phyloP scores from a whole-genome alignment of 768 basidiomycete genomes.

The Suillus decipiens region DNA sequence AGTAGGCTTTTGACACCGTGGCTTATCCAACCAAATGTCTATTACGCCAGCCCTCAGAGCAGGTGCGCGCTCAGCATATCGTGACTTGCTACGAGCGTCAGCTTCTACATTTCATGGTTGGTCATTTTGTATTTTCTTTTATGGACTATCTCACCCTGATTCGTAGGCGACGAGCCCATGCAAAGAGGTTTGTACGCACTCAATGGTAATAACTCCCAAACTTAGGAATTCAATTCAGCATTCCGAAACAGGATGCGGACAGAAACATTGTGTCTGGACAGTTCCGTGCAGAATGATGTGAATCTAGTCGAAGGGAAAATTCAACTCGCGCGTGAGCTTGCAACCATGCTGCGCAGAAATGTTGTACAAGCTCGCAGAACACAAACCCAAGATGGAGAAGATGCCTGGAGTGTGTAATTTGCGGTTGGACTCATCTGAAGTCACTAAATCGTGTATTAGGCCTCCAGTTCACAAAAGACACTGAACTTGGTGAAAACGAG shows the following conservation, averaged over 20 bases:
- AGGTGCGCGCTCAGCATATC: constrained; percentile 73
- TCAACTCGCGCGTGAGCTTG: constrained; percentile 68
- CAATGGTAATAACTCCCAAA: background rate
- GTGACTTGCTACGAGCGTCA: constrained; percentile 68
- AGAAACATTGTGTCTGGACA: constrained; percentile 46
- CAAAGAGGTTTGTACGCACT: constrained; percentile 45
- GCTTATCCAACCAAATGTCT: constrained; percentile 37
- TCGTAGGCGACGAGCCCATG: constrained; percentile 56
- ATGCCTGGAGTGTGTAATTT: constrained; percentile 57
- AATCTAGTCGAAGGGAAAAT: constrained; percentile 54
- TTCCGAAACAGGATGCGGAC: constrained; percentile 69
- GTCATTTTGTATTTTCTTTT: constrained; percentile 7
- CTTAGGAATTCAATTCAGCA: constrained; percentile 42
- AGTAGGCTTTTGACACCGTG: background rate
- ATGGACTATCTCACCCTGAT: constrained; percentile 4
- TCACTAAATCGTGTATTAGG: constrained; percentile 41
- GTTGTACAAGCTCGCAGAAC: constrained; percentile 77
- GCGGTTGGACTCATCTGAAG: background rate
- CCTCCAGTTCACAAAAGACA: constrained; percentile 73
- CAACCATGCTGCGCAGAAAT: constrained; percentile 73
- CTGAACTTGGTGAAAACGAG: constrained; percentile 86
- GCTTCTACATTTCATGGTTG: constrained; percentile 65
- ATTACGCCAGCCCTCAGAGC: constrained; percentile 59
- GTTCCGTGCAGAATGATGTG: constrained; percentile 44
- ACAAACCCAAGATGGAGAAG: constrained; percentile 35